phyloP scores from a whole-genome alignment of 2,329 filamentous ascomycete species.

The Fusarium mundagurra region DNA sequence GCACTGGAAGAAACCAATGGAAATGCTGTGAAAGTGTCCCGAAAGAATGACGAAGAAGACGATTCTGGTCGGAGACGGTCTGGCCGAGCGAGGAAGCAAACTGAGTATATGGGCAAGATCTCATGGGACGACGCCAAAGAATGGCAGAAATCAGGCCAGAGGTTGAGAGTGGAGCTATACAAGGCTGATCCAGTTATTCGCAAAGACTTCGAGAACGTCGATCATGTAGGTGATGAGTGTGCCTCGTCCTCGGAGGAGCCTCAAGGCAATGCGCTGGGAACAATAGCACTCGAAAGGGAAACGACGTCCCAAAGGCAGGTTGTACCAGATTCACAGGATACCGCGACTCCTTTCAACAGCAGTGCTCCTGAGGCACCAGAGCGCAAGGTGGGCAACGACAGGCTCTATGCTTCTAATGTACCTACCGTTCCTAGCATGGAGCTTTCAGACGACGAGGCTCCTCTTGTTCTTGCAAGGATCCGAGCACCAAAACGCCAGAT shows the following conservation, averaged over 20 bases:
- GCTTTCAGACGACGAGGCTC: conserved; percentile 51
- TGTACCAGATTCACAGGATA: conserved; percentile 46
- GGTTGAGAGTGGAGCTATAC: conserved; percentile 26
- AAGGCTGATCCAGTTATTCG: not conserved
- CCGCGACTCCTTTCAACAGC: conserved; percentile 32
- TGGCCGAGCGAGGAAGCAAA: conserved; percentile 43
- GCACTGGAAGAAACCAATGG: not conserved
- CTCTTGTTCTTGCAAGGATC: conserved; percentile 37
- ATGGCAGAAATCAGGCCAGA: conserved; percentile 7
- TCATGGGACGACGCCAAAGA: conserved; percentile 42
- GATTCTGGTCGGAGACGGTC: conserved; percentile 36
- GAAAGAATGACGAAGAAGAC: conserved; percentile 6
- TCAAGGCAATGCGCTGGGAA: not conserved
- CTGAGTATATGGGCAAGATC: conserved; percentile 45
- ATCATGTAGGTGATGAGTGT: not conserved
- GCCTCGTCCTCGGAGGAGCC: not conserved
- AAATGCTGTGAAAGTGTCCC: not conserved
- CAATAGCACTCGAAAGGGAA: not conserved
- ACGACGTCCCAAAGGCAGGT: not conserved
- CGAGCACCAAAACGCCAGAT: not conserved
- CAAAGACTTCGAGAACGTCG: conserved; percentile 11
- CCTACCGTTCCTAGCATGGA: conserved; percentile 27
- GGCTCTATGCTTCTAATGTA: not conserved
- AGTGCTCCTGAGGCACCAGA: conserved; percentile 28
- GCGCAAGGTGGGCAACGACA: not conserved